Base-by-base conservation (phyloP, 345 rosid genomes). In the Gynandropsis gynandra region DNA sequence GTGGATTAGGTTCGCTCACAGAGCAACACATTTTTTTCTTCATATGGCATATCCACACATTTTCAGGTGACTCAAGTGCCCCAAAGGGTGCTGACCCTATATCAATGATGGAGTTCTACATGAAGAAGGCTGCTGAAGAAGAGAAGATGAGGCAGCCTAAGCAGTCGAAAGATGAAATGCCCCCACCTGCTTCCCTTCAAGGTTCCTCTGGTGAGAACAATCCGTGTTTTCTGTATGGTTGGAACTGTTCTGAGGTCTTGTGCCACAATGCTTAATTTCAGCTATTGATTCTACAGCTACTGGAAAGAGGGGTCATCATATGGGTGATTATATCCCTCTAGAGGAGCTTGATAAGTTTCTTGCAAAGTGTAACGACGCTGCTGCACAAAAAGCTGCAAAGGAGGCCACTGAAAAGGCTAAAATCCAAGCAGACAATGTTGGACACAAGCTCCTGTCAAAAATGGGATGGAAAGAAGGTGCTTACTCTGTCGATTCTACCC, bases 391-490 rank as follows among this genome's bases (percentile, higher is more conserved):
- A 66, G 67, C 82, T 42, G 72, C 83, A 10, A 76, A 42, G 55
- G 98, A 87, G 73, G 67, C 88, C 51, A 76, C 80, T 15, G 90
- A 88, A 56, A 83, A 62, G 65, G 86, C 95, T 7, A 83, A 68
- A 70, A 93, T 93, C 54, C 95, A 93, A 72, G 85, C 99, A 33
- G 90, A 85, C 69, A 88, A 93, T 56, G 96, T 93, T 45, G 99
- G 99, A 38, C 99, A 93, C 65, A 88, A 63, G 41, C 88, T 93
- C 50, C 69, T 85, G 71, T 83, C 99, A 9, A 87, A 85, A 80
- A 93, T 93, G 97, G 99, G 99, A 15, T 88, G 97, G 99, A 88
- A 72, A 88, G 99, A 88, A 88, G 99, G 97, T 93, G 37, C 59
- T 50, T 38, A 21, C 63, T 43, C 37, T 52, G 34, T 62, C 20